These are phyloP conservation scores for Erythrophleum fordii DNA, from an alignment of 306 rosid species.

Conservation along the genomic window DNA sequence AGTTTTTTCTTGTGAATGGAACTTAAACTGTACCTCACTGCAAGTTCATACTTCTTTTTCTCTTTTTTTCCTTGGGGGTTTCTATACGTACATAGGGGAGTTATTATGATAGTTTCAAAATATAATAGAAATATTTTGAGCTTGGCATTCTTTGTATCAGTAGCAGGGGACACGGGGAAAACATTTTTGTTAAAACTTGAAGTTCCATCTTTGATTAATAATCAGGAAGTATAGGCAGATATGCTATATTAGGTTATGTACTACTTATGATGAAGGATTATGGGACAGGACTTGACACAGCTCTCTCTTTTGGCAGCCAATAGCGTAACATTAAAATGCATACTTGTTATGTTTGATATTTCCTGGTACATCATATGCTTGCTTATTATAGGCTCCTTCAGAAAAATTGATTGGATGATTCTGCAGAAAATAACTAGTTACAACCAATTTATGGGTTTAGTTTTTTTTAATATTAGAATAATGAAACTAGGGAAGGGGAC, in stretches of 20 bases:
- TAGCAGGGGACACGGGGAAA: neutral
- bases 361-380: neutral
- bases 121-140: slow-evolving; percentile 12
- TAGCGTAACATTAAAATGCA: neutral
- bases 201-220: neutral
- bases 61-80: neutral
- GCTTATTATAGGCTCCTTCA: neutral
- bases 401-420: neutral
- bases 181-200: neutral
- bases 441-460: neutral
- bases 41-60: slow-evolving; percentile 15
- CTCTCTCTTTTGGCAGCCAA: neutral
- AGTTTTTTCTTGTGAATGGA: slow-evolving; percentile 11
- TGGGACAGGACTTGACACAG: neutral
- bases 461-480: slow-evolving; percentile 7
- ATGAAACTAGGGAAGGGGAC: neutral
- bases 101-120: slow-evolving; percentile 10
- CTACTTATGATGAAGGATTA: neutral
- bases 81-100: neutral
- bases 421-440: neutral
- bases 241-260: neutral
- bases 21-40: neutral
- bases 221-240: neutral
- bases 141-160: neutral
- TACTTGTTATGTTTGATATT: slow-evolving; percentile 27